Conservation (phyloP, 768 basidiomycete species). For the Trametes sanguinea region DNA sequence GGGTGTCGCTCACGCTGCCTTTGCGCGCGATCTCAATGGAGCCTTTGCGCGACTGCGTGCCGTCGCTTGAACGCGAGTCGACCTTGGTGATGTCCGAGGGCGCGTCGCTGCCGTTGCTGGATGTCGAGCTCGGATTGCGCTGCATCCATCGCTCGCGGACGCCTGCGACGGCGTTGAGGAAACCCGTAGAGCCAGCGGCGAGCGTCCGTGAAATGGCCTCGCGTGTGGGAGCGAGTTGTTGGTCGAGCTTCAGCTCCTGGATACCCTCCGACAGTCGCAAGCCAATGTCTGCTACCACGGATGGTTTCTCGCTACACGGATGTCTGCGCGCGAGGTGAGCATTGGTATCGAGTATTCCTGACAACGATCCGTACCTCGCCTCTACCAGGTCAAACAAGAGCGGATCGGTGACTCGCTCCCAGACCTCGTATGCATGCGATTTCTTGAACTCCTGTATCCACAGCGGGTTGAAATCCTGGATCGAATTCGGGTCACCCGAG, state of each 20-base stretch:
- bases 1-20: slow-evolving; percentile 5
- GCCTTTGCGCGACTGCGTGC: slow-evolving; percentile 1
- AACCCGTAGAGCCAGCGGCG: slow-evolving; percentile 69
- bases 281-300: slow-evolving; percentile 88
- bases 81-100: slow-evolving; percentile 21
- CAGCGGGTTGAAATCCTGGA: slow-evolving; percentile 81
- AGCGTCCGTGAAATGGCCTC: slow-evolving; percentile 85
- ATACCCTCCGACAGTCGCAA: slow-evolving; percentile 91
- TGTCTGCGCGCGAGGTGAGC: slow-evolving; percentile 52
- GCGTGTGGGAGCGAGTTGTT: slow-evolving; percentile 90
- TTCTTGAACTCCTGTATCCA: slow-evolving; percentile 90
- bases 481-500: slow-evolving; percentile 56
- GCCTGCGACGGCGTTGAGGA: slow-evolving; percentile 90
- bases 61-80: slow-evolving; percentile 16
- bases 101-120: slow-evolving; percentile 14
- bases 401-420: slow-evolving; percentile 90
- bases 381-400: slow-evolving; percentile 95
- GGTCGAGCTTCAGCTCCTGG: slow-evolving; percentile 89
- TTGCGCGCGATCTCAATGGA: slow-evolving; percentile 5
- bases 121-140: slow-evolving; percentile 29
- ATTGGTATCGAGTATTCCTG: background rate
- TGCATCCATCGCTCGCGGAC: slow-evolving; percentile 74
- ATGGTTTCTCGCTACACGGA: slow-evolving; percentile 90
- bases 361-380: slow-evolving; percentile 60
- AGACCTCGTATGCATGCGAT: slow-evolving; percentile 86